Base-by-base conservation (phyloP, 2,329 filamentous ascomycete genomes). In the Neoarthrinium moseri region DNA sequence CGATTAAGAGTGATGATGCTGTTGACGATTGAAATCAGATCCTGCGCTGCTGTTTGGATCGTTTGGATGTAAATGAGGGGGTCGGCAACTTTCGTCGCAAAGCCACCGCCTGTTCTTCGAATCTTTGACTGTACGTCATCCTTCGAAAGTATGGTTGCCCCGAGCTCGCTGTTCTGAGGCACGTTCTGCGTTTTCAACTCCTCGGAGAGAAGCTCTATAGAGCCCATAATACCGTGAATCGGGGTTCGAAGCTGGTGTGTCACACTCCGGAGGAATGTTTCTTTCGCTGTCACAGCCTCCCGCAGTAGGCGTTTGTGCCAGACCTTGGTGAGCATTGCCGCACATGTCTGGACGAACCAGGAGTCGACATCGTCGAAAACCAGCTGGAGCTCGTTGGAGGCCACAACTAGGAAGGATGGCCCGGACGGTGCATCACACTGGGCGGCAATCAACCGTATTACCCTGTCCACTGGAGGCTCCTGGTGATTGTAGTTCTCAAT, bases 201-300 rank as follows among this genome's bases (percentile, higher is more conserved):
- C 18, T 48, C 46, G 2, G 41, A 21, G 2, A 48, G 41, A 21
- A 48, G 33, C 11, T 48, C 61, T 1, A 55, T 55, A 1, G 59
- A 61, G 2, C 61, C 63, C 0, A 75, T 59, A 3, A 75, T 71
- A 0, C 72, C 72, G 26, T 75, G 72, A 4, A 75, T 72, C 0
- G 72, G 72, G 1, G 72, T 75, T 29, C 72, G 63, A 0, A 75
- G 64, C 27, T 74, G 69, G 43, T 75, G 72, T 0, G 70, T 73
- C 7, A 75, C 65, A 0, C 71, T 68, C 4, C 72, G 62, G 1
- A 75, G 56, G 45, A 75, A 75, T 3, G 55, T 64, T 2, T 73
- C 70, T 43, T 74, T 74, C 0, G 69, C 69, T 11, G 56, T 54
- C 46, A 73, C 60, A 0, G 68, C 71, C 48, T 75, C 70, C 20